These are phyloP conservation scores for Citropsis articulata DNA, from an alignment of 345 rosid species.

Conservation along the genomic window DNA sequence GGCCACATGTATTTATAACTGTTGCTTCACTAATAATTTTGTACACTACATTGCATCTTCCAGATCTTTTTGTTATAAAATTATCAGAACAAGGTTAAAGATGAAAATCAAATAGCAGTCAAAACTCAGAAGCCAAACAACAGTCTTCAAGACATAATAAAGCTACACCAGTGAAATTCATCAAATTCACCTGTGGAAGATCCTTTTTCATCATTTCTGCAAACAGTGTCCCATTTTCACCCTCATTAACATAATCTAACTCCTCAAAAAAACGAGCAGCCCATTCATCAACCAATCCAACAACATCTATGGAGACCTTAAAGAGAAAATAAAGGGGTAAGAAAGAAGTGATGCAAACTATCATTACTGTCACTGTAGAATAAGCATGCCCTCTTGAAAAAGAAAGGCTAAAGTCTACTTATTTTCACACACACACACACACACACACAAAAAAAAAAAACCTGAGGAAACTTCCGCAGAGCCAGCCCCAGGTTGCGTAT, in stretches of 20 bases:
- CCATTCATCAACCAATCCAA: slow-evolving; percentile 99
- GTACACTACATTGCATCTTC: background rate
- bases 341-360: background rate
- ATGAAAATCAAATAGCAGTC: background rate
- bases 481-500: slow-evolving; percentile 81
- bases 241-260: slow-evolving; percentile 93
- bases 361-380: background rate
- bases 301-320: slow-evolving; percentile 86
- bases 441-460: slow-evolving; percentile 20
- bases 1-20: background rate
- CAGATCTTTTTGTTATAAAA: background rate
- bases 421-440: no score
- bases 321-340: background rate
- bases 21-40: background rate
- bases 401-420: background rate
- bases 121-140: background rate
- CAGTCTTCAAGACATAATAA: background rate
- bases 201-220: slow-evolving; percentile 97
- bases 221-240: slow-evolving; percentile 82
- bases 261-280: slow-evolving; percentile 98
- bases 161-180: background rate
- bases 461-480: slow-evolving; percentile 95
- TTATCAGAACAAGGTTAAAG: background rate
- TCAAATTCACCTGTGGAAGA: slow-evolving; percentile 87
- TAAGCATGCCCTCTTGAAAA: background rate